These are phyloP conservation scores for Penicillium turbatum DNA, from an alignment of 495 filamentous ascomycete genomes.

Conservation along the genomic window DNA sequence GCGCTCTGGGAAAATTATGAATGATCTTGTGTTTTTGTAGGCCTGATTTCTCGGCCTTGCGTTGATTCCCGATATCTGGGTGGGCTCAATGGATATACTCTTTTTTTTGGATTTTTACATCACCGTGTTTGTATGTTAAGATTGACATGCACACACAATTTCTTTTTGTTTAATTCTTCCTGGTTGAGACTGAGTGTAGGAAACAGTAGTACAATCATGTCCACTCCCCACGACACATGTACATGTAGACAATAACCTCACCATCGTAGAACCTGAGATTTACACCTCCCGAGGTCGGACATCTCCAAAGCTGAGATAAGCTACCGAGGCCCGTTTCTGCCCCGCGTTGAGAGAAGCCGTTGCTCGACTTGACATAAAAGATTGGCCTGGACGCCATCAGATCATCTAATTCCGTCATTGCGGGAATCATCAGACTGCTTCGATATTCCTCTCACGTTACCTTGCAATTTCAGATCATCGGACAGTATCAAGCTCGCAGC, in stretches of 20 bases:
- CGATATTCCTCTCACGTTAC: background rate
- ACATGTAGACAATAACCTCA: background rate
- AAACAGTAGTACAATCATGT: no score
- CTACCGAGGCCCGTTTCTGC: slow-evolving; percentile 26
- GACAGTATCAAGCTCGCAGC: background rate
- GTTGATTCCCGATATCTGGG: slow-evolving; percentile 36
- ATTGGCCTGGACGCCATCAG: slow-evolving; percentile 3
- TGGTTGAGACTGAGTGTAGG: background rate
- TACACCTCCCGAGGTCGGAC: slow-evolving; percentile 1
- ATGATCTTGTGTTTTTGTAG: slow-evolving; percentile 39
- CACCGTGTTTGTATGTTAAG: slow-evolving; percentile 41
- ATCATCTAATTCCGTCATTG: slow-evolving; percentile 2
- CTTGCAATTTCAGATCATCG: background rate
- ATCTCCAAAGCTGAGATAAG: slow-evolving; percentile 22
- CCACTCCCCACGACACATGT: no score
- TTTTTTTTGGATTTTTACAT: slow-evolving; percentile 38
- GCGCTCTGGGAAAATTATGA: slow-evolving; percentile 35
- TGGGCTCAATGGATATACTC: slow-evolving; percentile 47
- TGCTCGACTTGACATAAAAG: background rate
- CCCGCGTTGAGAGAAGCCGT: slow-evolving; percentile 13
- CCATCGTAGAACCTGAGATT: no score
- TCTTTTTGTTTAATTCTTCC: slow-evolving; percentile 12
- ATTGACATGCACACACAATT: slow-evolving; percentile 41
- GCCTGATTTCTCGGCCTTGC: slow-evolving; percentile 26
- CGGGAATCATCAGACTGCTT: no score